Evolutionary conservation across 1,284 basidiomycete species (phyloP), one percentile per base, ranked within the genome.

Genomic region (Naganishia sp.): DNA sequence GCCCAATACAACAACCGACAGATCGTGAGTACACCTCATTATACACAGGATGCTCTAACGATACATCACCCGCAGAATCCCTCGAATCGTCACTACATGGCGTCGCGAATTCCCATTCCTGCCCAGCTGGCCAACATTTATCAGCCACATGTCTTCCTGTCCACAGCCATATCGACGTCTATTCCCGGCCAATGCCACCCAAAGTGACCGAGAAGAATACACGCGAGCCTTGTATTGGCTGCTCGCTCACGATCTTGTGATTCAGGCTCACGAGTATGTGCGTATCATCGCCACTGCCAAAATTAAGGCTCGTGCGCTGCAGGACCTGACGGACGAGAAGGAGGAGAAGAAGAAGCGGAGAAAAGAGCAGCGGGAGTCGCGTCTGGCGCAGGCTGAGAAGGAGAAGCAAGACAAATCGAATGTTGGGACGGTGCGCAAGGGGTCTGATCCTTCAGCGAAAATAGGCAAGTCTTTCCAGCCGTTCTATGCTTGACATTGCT

Each of bases 161-260:
- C 85, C 87, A 25, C 84, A 71, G 83, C 76, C 89, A 84, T 94
- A 89, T 77, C 72, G 74, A 32, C 73, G 76, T 42, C 65, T 77
- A 39, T 66, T 79, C 18, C 75, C 76, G 1, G 15, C 66, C 15
- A 71, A 74, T 1, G 68, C 68, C 15, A 70, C 68, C 17, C 46
- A 60, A 0, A 11, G 63, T 35, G 69, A 70, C 31, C 84, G 92
- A 35, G 82, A 85, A 17, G 78, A 87, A 49, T 95, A 90, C 74
- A 84, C 90, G 65, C 86, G 90, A 47, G 89, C 94, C 43, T 85
- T 98, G n/a, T 80, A 90, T 51, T 99, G 94, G 94, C 86, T 98
- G 81, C 83, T 99, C 45, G 89, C 90, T 70, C 86, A 88, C 57
- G 90, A 92, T 71, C 84, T 98, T 67, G 82, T 97, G 25, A 85